These are phyloP conservation scores for Zea mays DNA, from an alignment of 176 grass and related monocot genomes.

Conservation along the genomic window Zm-B73-REFERENCE-NAM-5.0 NC_050100.1:177769001-177769500, in stretches of 20 bases:
- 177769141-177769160: neutral
- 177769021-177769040: constrained; percentile 36
- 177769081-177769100: constrained; percentile 11
- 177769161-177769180: neutral
- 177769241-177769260: neutral
- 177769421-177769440: constrained; percentile 9
- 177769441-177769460: neutral
- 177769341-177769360: neutral
- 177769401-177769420: constrained; percentile 12
- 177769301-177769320: neutral
- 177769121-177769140: neutral
- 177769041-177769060: neutral
- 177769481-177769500: no score
- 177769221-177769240: constrained; percentile 5
- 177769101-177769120: neutral
- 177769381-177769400: neutral
- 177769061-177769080: constrained; percentile 6
- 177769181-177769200: neutral
- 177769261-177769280: neutral
- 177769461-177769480: neutral
- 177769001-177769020: constrained; percentile 47
- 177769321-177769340: neutral
- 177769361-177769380: neutral
- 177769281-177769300: neutral
- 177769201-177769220: neutral